Evolutionary conservation across 371 early-diverging fungal genomes (phyloP), one percentile per base, ranked within the genome.

Genomic region (Mortierella sp.): DNA sequence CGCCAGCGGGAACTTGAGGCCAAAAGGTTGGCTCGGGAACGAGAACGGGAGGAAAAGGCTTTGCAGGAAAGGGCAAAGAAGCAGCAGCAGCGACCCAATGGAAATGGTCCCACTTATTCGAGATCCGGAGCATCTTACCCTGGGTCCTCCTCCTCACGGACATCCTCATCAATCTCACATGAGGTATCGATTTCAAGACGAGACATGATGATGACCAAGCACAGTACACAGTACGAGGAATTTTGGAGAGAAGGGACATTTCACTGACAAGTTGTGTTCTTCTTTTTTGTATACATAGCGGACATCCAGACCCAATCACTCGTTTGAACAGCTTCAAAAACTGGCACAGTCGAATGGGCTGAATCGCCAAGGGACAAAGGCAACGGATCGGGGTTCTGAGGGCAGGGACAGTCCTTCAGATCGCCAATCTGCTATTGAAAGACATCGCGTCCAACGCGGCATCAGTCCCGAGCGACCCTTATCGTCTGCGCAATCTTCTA

Each of bases 401-500:
- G 58, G 50, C 31, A 49, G 42, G 16, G 58, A 42, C 47, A 24
- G 42, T 14, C 18, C 19, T 28, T 7, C 19, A 3, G 69, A 66
- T 42, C 76, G 76, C 16, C 58, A 51, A 39, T 69, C 69, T 5
- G 76, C 76, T 2, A 46, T 62, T 16, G 76, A 76, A 24, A 58
- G 59, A 39, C 65, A 61, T 54, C 69, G 69, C 23, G 70, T 76
- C 39, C 59, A 52, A 23, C 56, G 76, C 12, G 70, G 70, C 23
- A 38, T 69, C 30, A 76, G 76, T 21, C 76, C 76, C 26, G 70
- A 69, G 30, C 64, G 76, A 10, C 30, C 59, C 23, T 54, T 73
- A n/a, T 43, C 73, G 1, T 21, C 52, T 27, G 47, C 73, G 1
- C 68, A 67, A 30, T 39, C 64, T 7, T 59, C 28, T 26, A 54